Base-by-base conservation (phyloP, 1,139 yeast genomes). In the Wickerhamomyces sp. region DNA sequence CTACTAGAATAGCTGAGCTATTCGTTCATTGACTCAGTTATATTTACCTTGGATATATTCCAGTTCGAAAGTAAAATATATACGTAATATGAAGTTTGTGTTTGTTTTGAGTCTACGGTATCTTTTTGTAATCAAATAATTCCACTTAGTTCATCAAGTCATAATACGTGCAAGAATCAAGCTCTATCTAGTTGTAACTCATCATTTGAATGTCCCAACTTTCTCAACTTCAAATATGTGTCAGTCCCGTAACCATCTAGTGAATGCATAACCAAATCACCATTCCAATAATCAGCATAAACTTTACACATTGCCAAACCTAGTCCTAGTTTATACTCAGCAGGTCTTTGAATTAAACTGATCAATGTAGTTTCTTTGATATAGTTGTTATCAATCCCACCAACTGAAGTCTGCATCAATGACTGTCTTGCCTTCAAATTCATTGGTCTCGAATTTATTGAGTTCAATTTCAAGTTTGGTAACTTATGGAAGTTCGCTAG, bases 211-310 rank as follows among this genome's bases (percentile, higher is more conserved):
- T 76, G 74, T 35, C 95, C 95, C 47, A 89, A 73, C 59, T 89
- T 86, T 33, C 90, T 84, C 50, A 91, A 70, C 27, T 84, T 79
- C 59, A 93, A 67, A 50, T 84, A 84, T 0, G 94, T 90, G 61
- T 91, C 99, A 41, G 94, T 80, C 4, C 99, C 98, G 57, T 84
- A 88, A 2, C 96, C 97, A 52, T 88, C 93, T 41, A 91, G 68
- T 1, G 95, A 84, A 57, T 84, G 85, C 75, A 91, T 78, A 54
- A 80, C 84, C 43, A 91, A 66, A 44, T 83, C 84, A 6, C 98
- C 97, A 57, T 90, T 93, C 98, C 98, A 91, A 64, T 91, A 91
- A 57, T 91, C 97, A 0, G 96, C 91, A 61, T 91, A 91, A 0
- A 91, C 88, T 54, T 86, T 81, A 58, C 95, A 84, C 83, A 91